phyloP scores from a whole-genome alignment of 2,329 filamentous ascomycete species.

The Arthrobotrys conoides region DNA sequence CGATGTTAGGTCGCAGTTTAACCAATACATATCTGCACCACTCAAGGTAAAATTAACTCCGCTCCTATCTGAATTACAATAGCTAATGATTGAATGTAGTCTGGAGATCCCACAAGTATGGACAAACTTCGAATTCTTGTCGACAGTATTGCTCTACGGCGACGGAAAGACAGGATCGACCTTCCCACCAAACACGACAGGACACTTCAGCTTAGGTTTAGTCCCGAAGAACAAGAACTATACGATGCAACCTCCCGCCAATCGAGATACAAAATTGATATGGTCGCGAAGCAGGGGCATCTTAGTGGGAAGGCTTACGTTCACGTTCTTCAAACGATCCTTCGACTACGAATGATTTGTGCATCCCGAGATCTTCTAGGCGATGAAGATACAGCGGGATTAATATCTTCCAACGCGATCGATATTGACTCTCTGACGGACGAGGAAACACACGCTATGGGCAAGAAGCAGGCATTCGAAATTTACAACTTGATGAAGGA shows the following conservation, averaged over 20 bases:
- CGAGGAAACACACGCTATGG: constrained; percentile 69
- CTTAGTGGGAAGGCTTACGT: constrained; percentile 91
- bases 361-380: constrained; percentile 92
- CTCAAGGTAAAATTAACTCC: constrained; percentile 88
- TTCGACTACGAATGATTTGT: constrained; percentile 89
- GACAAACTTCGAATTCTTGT: constrained; percentile 89
- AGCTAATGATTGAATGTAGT: constrained; percentile 67
- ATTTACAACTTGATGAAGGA: constrained; percentile 88
- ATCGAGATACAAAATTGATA: constrained; percentile 82
- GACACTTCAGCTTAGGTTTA: constrained; percentile 80
- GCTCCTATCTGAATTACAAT: constrained; percentile 89
- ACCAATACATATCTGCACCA: constrained; percentile 71
- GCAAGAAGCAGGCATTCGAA: constrained; percentile 78
- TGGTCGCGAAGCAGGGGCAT: constrained; percentile 76
- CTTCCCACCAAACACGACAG: constrained; percentile 81
- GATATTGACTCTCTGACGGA: constrained; percentile 81
- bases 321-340: constrained; percentile 90
- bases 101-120: constrained; percentile 81
- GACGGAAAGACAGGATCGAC: constrained; percentile 91
- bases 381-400: constrained; percentile 75
- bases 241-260: constrained; percentile 89
- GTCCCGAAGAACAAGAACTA: constrained; percentile 78
- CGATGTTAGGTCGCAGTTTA: constrained; percentile 67
- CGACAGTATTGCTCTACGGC: constrained; percentile 91
- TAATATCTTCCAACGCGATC: constrained; percentile 73